Percentiles rank a stretch among this genome's conserved stretches.
Evolutionary conservation across 148 eudicot genomes (phyloP).

Genomic region (Silene latifolia): DNA sequence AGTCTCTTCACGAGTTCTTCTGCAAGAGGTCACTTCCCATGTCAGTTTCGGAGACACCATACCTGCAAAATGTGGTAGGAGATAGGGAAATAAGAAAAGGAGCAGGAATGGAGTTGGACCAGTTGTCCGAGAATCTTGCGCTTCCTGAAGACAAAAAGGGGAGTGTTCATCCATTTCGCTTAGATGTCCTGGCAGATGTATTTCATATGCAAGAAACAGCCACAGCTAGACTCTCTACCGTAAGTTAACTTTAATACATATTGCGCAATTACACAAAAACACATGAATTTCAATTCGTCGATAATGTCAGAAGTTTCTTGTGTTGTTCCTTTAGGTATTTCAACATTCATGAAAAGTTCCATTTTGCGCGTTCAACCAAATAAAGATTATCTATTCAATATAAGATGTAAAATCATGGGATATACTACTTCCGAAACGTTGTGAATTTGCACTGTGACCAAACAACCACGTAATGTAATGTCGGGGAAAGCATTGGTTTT

Average conservation of each 20-base stretch:
- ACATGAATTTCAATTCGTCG: no score
- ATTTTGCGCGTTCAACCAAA: no score
- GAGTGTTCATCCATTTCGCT: conserved; percentile 36
- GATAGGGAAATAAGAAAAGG: conserved; percentile 54
- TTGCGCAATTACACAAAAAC: neutral
- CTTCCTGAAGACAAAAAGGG: conserved; percentile 12
- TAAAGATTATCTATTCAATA: no score
- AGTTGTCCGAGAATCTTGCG: conserved; percentile 34
- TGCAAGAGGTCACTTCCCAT: conserved; percentile 49
- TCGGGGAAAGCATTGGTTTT: neutral
- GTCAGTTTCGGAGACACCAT: conserved; percentile 46
- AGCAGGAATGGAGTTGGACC: conserved; percentile 50
- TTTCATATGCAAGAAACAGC: conserved; percentile 34
- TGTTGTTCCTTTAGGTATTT: no score
- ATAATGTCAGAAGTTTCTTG: no score
- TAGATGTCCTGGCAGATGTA: conserved; percentile 42
- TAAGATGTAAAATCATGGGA: no score
- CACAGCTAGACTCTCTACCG: conserved; percentile 23
- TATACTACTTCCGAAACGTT: no score
- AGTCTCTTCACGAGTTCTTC: conserved; percentile 50
- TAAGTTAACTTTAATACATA: conserved; percentile 3
- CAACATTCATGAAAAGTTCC: no score
- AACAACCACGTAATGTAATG: no score
- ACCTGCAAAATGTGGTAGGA: conserved; percentile 48
- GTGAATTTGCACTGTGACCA: no score